Conservation (phyloP, 2,329 filamentous ascomycete genomes). For the Colletotrichum eremochloae region DNA sequence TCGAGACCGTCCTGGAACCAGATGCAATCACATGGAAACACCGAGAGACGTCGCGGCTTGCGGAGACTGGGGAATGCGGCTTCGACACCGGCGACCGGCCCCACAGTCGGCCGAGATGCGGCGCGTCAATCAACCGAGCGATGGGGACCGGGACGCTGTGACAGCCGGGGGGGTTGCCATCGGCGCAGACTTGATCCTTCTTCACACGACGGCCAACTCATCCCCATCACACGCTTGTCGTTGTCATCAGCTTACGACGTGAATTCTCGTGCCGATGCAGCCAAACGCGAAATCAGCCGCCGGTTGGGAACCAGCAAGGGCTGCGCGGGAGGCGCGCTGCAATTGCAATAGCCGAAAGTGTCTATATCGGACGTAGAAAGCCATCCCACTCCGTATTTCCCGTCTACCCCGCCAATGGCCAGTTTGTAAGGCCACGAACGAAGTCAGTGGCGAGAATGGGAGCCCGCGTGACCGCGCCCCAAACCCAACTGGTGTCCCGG, state of each 20-base stretch:
- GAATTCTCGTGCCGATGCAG: not conserved
- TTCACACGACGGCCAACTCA: not conserved
- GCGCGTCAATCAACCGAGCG: not conserved
- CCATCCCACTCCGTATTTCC: too few relatives aligned
- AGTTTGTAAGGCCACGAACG: not conserved
- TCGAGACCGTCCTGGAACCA: not conserved
- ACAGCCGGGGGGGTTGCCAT: not conserved
- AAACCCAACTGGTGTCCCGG: not conserved
- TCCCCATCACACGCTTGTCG: not conserved
- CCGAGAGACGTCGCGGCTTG: not conserved
- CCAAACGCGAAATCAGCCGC: not conserved
- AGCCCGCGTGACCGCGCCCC: conserved; percentile 9
- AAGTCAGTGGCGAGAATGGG: not conserved
- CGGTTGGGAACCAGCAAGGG: not conserved
- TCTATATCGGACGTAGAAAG: not conserved
- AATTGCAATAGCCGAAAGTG: not conserved
- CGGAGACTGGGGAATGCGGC: not conserved
- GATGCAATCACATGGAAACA: not conserved
- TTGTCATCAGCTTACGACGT: not conserved
- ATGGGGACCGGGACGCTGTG: too few relatives aligned
- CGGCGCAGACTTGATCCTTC: not conserved
- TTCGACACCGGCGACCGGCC: not conserved
- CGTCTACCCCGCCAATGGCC: not conserved
- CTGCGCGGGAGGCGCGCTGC: not conserved
- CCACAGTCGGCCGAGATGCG: not conserved